A percentile compares a stretch with the other conserved stretches of the same genome.
phyloP scores from a whole-genome alignment of 129 eudicot genomes.

The Artemisia annua region DNA sequence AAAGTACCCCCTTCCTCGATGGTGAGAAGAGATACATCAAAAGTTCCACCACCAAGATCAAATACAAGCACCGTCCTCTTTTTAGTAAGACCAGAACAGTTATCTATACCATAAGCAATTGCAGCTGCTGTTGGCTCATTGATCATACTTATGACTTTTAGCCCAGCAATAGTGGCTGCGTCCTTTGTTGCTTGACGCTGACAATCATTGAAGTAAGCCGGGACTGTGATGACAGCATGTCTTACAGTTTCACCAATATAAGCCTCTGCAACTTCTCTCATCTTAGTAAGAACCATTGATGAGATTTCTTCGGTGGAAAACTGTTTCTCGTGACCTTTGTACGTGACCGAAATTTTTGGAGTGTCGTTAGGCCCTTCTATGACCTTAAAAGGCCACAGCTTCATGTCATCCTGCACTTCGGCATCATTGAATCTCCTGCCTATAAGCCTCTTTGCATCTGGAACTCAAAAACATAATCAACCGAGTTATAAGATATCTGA shows the following conservation, averaged over 20 bases:
- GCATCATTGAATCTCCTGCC: slow-evolving; percentile 11
- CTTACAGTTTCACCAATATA: neutral
- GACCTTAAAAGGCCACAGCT: neutral
- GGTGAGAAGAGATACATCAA: too few relatives aligned
- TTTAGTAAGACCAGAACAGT: neutral
- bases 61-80: slow-evolving; percentile 11
- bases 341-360: slow-evolving; percentile 19
- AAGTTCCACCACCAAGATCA: neutral
- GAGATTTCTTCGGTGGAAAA: slow-evolving; percentile 11
- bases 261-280: slow-evolving; percentile 4
- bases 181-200: slow-evolving; percentile 21
- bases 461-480: neutral
- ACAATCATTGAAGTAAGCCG: slow-evolving; percentile 22
- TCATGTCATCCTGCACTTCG: neutral
- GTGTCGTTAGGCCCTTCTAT: neutral
- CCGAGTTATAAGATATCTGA: too few relatives aligned
- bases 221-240: slow-evolving; percentile 7
- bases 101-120: slow-evolving; percentile 20
- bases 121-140: slow-evolving; percentile 14
- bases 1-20: too few relatives aligned
- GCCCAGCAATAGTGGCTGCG: neutral
- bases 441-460: slow-evolving; percentile 21
- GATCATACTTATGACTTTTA: too few relatives aligned
- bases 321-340: slow-evolving; percentile 1
- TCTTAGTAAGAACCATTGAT: neutral